Percentiles rank a stretch among this genome's conserved stretches.
Conservation (phyloP, 164 flowering plant genomes). For the Brasenia schreberi region DNA sequence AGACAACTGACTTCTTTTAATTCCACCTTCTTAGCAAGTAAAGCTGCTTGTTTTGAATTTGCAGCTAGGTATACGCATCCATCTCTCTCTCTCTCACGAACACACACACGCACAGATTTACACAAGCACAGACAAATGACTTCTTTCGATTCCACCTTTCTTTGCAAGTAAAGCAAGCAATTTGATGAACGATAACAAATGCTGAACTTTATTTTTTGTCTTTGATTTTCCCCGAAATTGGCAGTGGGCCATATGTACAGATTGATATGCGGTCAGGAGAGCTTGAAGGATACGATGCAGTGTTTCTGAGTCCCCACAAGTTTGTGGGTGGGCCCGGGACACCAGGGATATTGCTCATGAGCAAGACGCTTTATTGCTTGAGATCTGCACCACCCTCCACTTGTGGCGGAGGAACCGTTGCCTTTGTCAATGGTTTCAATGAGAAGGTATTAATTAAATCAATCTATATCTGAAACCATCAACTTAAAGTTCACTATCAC, state of each 20-base stretch:
- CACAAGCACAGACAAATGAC: too few species aligned
- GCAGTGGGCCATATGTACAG: conserved; percentile 49
- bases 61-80: conserved; percentile 9
- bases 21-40: too few species aligned
- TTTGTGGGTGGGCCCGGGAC: conserved; percentile 78
- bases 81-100: not conserved
- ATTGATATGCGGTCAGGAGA: conserved; percentile 65
- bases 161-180: too few species aligned
- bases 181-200: too few species aligned
- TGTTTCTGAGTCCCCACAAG: conserved; percentile 70
- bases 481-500: not conserved
- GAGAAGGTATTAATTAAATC: conserved; percentile 25
- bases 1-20: too few species aligned
- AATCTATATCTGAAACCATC: too few species aligned
- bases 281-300: conserved; percentile 67
- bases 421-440: conserved; percentile 45
- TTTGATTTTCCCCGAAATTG: not conserved
- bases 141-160: too few species aligned
- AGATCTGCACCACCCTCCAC: conserved; percentile 50
- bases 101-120: too few species aligned
- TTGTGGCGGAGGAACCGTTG: conserved; percentile 74
- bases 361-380: conserved; percentile 35
- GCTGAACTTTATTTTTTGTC: too few species aligned
- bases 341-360: conserved; percentile 55
- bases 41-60: conserved; percentile 81